phyloP scores from a whole-genome alignment of 148 eudicot genomes.

The Rhododendron henanense region DNA sequence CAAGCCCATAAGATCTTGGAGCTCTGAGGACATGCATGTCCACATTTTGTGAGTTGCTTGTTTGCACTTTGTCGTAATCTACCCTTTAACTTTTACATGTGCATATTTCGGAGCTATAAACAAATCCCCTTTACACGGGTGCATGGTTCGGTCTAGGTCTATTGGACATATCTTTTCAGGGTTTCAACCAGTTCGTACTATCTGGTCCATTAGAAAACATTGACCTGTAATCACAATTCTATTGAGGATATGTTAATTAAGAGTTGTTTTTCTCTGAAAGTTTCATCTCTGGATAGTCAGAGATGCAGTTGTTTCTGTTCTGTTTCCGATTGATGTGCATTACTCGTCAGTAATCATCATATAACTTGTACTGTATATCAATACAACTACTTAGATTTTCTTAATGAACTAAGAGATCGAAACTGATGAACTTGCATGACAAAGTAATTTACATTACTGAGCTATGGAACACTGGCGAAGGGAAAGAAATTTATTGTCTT shows the following conservation, averaged over 20 bases:
- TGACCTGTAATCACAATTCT: background rate
- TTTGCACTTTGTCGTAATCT: background rate
- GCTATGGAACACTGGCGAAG: background rate
- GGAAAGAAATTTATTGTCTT: background rate
- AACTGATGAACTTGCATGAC: background rate
- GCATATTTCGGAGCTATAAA: background rate
- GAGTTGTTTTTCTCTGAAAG: background rate
- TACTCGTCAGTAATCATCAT: background rate
- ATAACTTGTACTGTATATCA: background rate
- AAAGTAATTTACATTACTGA: background rate
- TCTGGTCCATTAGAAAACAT: background rate
- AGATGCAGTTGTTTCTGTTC: background rate
- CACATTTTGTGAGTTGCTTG: background rate
- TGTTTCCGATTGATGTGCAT: background rate
- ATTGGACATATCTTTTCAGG: background rate
- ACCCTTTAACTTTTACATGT: background rate
- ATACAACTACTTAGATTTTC: background rate
- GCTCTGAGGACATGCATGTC: background rate
- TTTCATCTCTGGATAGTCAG: background rate
- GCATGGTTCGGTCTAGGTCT: background rate
- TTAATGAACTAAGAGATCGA: background rate
- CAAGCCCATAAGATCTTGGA: background rate
- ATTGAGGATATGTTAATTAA: background rate
- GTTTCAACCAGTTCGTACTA: background rate
- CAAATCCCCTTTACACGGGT: background rate